Base-by-base conservation (phyloP, 2,329 filamentous ascomycete species). In the Aspergillus latus region DNA sequence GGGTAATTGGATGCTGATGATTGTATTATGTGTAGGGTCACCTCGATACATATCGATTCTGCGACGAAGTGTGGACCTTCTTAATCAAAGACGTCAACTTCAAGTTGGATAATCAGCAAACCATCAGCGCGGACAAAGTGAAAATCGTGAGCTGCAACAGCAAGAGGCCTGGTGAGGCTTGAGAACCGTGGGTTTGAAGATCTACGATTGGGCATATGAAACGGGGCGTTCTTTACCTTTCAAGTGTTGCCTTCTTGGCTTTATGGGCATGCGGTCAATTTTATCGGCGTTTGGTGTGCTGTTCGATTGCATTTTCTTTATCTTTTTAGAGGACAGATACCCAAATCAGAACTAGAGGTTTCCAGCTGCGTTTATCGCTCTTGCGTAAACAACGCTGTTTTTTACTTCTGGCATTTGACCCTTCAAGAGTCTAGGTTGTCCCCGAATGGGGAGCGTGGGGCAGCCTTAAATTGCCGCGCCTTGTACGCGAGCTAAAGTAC, bases 41-140 rank as follows among this genome's bases (percentile, higher is more conserved):
- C 71, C 87, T 99, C 61, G 92, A 97, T 73, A 97, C 94, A 13
- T 99, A 99, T 80, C 89, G 94, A 66, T 99, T 99, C 83, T 99
- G 94, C 80, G 94, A 99, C 77, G 94, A 99, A 78, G 94, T 99
- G 57, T 99, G 94, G 94, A 99, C 94, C 1, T 99, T 99, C 75
- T 84, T 99, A 57, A 96, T 99, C 77, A 97, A 97, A 77, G 94
- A 97, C 64, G 92, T 97, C 54, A 92, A 88, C n/a, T 97, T 99
- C 80, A 99, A 99, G 79, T 88, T 97, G 79, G 93, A 97, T 66
- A 90, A 88, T 64, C 85, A 84, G 55, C 84, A 86, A 59, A 84
- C 84, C 0, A 86, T 97, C 11, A 79, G 84, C 37, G 92, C 92
- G 16, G 93, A 97, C 71, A 93, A 92, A 74, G 90, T 99, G 76